Conservation (phyloP, 176 grass and related monocot species). For the Raddia guianensis region DNA sequence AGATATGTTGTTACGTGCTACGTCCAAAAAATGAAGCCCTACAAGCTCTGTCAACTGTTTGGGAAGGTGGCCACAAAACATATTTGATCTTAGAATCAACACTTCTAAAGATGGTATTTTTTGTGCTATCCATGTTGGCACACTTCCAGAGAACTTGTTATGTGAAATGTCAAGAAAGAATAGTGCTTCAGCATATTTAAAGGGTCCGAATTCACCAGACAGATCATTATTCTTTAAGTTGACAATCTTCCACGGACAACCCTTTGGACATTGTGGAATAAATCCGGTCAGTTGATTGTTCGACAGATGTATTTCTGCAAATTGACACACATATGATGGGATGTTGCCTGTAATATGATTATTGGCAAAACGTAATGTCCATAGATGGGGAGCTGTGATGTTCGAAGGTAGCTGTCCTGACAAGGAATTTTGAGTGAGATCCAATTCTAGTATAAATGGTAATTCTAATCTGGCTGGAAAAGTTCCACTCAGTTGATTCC, state of each 20-base stretch:
- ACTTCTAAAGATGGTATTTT: background rate
- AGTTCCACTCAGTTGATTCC: constrained; percentile 36
- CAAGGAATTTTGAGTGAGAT: constrained; percentile 24
- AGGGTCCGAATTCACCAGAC: constrained; percentile 38
- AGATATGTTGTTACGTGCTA: constrained; percentile 51
- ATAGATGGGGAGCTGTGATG: background rate
- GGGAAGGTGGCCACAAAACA: constrained; percentile 47
- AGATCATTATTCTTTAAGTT: constrained; percentile 37
- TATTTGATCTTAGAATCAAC: constrained; percentile 43
- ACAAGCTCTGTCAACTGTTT: background rate
- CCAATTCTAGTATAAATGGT: background rate
- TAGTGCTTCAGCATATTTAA: background rate
- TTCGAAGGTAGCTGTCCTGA: constrained; percentile 5
- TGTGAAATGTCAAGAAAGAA: constrained; percentile 41
- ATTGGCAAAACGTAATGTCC: background rate
- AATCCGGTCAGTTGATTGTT: constrained; percentile 26
- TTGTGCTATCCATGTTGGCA: constrained; percentile 52
- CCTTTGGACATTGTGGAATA: background rate
- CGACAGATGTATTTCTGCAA: background rate
- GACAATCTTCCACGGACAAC: background rate
- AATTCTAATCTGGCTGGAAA: constrained; percentile 29
- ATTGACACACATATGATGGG: background rate
- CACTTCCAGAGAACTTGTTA: constrained; percentile 44
- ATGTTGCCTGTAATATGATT: constrained; percentile 50
- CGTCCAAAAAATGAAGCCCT: constrained; percentile 33